Base-by-base conservation (phyloP, 2,329 filamentous ascomycete species). In the Clonostachys rosea region DNA sequence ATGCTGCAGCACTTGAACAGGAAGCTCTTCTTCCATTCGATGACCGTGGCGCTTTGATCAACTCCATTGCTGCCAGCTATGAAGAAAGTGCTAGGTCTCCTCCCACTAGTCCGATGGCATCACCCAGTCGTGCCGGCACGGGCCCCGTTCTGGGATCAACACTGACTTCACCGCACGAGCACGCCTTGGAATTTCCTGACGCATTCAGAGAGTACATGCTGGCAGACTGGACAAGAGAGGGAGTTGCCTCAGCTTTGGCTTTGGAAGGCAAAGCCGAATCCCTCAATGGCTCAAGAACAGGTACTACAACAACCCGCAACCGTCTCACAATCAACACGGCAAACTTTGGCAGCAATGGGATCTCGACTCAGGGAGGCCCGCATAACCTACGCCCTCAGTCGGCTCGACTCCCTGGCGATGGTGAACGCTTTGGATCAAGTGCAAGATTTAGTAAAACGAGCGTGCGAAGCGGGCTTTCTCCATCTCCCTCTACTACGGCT, bases 201-300 rank as follows among this genome's bases (percentile, higher is more conserved):
- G 75, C 73, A 30, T 80, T 90, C 55, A 83, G 78, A 53, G 88
- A 94, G 51, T 79, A 89, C 54, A 88, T 96, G 79, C 70, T 90
- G 48, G 73, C 79, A 17, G 81, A 88, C 43, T 96, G 92, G 92
- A 86, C 83, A 37, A 84, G 84, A 59, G 91, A 95, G 18, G 68
- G 74, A 13, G 87, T 87, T 34, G 70, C 94, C 45, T 79, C 84
- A 11, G 75, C 80, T 36, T 76, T 89, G 43, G 82, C 87, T 49
- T 81, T 87, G 47, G 79, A 75, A 44, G 84, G 84, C 56, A 88
- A 85, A 56, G 81, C 87, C 1, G 79, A 81, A 12, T 95, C 90
- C 5, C 70, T 95, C 47, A 87, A 75, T 46, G 90, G 89, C 18
- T 95, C 90, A 4, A 83, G 81, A 52, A 76, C 79, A 2, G 85